Conservation (phyloP, 306 rosid species). For the Acacia melanoxylon region DNA sequence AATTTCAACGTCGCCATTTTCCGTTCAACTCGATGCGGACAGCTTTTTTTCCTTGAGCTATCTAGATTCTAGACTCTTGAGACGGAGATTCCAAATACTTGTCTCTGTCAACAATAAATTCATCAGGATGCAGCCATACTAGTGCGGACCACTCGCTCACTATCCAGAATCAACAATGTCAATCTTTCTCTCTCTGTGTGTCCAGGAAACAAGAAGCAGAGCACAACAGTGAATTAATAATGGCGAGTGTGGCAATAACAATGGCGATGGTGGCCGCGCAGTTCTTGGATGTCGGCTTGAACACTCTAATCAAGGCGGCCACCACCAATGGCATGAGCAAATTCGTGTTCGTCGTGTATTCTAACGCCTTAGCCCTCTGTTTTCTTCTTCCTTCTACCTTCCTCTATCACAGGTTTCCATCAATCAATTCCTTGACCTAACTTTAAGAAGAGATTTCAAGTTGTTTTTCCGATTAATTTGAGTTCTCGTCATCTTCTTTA, state of each 20-base stretch:
- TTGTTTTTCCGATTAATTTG: background rate
- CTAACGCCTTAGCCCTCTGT: slow-evolving; percentile 42
- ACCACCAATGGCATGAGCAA: slow-evolving; percentile 41
- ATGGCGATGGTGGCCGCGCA: background rate
- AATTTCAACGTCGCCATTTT: too few species aligned
- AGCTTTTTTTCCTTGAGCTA: background rate
- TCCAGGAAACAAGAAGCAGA: background rate
- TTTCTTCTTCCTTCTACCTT: slow-evolving; percentile 39
- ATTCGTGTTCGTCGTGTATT: slow-evolving; percentile 37
- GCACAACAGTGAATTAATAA: background rate
- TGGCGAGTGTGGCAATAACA: background rate
- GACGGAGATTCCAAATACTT: background rate
- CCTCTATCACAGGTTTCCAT: slow-evolving; percentile 37
- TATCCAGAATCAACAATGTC: background rate
- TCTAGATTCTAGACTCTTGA: too few species aligned
- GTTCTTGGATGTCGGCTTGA: slow-evolving; percentile 24
- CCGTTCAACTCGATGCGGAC: background rate
- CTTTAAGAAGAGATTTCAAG: background rate
- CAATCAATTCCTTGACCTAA: background rate
- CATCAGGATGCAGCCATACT: background rate
- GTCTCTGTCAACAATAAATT: background rate
- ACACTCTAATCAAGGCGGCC: slow-evolving; percentile 42
- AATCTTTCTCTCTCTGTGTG: too few species aligned
- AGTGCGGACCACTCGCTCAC: background rate
- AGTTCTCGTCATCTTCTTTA: background rate